Conservation (phyloP, 2,329 filamentous ascomycete species). For the Hymenoscyphus occultus region DNA sequence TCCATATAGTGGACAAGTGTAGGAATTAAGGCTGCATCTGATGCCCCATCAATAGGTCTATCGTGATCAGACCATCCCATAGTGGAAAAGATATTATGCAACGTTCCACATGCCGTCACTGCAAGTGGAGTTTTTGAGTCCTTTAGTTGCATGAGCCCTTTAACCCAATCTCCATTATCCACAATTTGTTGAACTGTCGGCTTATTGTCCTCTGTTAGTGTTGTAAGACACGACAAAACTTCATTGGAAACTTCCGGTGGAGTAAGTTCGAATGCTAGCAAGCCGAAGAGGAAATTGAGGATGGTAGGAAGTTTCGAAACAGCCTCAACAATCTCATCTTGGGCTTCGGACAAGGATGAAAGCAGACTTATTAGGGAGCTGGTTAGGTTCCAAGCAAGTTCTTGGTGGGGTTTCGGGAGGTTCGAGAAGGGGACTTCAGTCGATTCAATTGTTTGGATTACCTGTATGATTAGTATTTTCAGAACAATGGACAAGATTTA, state of each 20-base stretch:
- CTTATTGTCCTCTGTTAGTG: conserved; percentile 58
- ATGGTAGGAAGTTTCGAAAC: conserved; percentile 50
- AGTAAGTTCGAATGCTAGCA: conserved; percentile 44
- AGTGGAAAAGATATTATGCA: conserved; percentile 60
- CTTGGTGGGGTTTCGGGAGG: conserved; percentile 51
- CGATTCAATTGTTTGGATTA: conserved; percentile 32
- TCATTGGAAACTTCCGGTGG: conserved; percentile 43
- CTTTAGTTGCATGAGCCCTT: conserved; percentile 48
- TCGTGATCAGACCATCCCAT: conserved; percentile 52
- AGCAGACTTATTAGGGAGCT: conserved; percentile 53
- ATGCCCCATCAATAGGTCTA: conserved; percentile 47
- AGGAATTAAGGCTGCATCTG: conserved; percentile 50
- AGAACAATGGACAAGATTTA: conserved; percentile 2
- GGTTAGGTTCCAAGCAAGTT: conserved; percentile 52
- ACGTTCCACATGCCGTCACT: conserved; percentile 56
- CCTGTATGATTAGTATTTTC: conserved; percentile 23
- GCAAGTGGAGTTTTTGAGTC: conserved; percentile 47
- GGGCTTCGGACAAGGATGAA: conserved; percentile 54
- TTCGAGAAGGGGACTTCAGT: conserved; percentile 45
- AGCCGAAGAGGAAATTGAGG: conserved; percentile 52
- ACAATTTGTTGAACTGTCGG: conserved; percentile 52
- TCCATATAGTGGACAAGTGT: conserved; percentile 39
- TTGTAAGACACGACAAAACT: conserved; percentile 53
- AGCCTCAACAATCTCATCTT: conserved; percentile 57
- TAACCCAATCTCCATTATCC: conserved; percentile 49